Conservation (phyloP, 257 asterid genomes). For the Primulina eburnea region DNA sequence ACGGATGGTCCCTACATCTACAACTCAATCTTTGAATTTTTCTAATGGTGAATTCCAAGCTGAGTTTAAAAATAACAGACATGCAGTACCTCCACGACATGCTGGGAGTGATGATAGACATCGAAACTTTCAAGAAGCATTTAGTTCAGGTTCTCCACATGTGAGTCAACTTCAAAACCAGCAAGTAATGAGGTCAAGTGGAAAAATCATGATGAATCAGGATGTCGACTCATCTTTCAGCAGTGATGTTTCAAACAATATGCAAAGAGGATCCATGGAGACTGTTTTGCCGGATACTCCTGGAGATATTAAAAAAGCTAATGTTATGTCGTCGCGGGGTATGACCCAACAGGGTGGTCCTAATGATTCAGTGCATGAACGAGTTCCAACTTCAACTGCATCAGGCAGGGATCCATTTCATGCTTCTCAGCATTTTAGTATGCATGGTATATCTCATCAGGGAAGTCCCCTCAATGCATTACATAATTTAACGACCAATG, state of each 20-base stretch:
- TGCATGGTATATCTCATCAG: constrained; percentile 33
- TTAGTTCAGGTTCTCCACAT: constrained; percentile 45
- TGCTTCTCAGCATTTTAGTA: constrained; percentile 37
- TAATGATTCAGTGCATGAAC: constrained; percentile 33
- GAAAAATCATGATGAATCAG: constrained; percentile 40
- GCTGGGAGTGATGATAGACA: constrained; percentile 35
- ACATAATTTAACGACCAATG: constrained; percentile 44
- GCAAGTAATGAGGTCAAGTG: constrained; percentile 41
- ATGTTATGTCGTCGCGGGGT: constrained; percentile 31
- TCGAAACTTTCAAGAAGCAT: constrained; percentile 45
- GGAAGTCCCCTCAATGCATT: constrained; percentile 32
- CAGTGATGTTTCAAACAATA: constrained; percentile 31
- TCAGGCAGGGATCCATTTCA: constrained; percentile 31
- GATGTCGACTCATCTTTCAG: constrained; percentile 34
- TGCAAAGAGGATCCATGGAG: constrained; percentile 44
- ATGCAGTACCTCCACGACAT: constrained; percentile 38
- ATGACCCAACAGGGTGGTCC: constrained; percentile 32
- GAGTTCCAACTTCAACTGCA: constrained; percentile 35
- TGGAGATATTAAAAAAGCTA: constrained; percentile 31
- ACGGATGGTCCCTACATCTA: constrained; percentile 33
- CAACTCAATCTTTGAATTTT: constrained; percentile 43
- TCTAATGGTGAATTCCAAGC: constrained; percentile 37
- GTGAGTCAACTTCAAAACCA: constrained; percentile 49
- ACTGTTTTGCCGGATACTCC: constrained; percentile 41
- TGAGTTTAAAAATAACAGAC: constrained; percentile 37